Conservation (phyloP, 2,329 filamentous ascomycete genomes). For the Alternaria viburni region DNA sequence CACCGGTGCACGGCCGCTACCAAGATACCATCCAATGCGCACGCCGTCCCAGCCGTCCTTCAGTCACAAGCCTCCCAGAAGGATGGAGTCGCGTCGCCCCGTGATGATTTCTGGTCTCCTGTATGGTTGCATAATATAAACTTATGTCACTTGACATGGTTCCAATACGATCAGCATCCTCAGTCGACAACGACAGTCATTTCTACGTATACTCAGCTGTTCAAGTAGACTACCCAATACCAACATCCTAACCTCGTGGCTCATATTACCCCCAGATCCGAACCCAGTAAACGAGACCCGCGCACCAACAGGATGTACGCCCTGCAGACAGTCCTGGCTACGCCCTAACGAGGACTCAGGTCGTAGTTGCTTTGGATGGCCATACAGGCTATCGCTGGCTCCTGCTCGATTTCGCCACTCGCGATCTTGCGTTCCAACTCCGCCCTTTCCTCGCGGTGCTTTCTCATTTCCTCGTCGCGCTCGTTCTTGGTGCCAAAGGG, state of each 20-base stretch:
- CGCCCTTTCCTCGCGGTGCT: neutral
- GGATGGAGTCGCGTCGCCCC: neutral
- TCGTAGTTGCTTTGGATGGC: slow-evolving; percentile 2
- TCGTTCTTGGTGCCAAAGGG: slow-evolving; percentile 3
- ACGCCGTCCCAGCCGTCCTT: neutral
- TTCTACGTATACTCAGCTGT: neutral
- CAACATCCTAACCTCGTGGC: neutral
- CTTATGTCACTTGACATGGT: neutral
- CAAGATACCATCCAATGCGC: neutral
- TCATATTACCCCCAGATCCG: neutral
- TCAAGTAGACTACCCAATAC: accelerated
- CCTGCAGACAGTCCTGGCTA: slow-evolving; percentile 1
- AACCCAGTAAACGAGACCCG: neutral
- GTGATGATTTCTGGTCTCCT: neutral
- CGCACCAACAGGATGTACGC: neutral
- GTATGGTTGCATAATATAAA: neutral
- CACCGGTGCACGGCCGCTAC: neutral
- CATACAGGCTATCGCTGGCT: neutral
- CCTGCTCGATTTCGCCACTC: neutral
- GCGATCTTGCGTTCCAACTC: neutral
- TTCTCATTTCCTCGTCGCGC: neutral
- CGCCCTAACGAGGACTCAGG: slow-evolving; percentile 18
- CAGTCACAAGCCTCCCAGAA: neutral
- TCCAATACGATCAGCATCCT: neutral
- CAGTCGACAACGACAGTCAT: neutral